These are phyloP conservation scores for Ogataea methanolica DNA, from an alignment of 805 yeast species.

Conservation along the genomic window DNA sequence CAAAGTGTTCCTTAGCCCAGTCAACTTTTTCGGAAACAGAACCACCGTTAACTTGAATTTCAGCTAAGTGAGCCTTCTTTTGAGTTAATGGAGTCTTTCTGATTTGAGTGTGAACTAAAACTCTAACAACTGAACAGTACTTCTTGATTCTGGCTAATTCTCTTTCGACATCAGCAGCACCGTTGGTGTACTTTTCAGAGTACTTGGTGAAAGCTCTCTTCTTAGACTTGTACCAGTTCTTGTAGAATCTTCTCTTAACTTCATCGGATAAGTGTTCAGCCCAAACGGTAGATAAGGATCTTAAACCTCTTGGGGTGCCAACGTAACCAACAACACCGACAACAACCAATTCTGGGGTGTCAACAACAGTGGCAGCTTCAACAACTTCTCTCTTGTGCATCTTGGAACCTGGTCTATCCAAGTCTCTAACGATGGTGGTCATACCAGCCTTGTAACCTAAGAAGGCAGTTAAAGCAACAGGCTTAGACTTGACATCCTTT, in stretches of 20 bases:
- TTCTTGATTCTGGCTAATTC: conserved; percentile 98
- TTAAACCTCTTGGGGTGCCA: conserved; percentile 99
- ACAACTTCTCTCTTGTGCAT: conserved; percentile 99
- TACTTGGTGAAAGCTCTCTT: conserved; percentile 99
- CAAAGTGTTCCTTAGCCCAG: conserved; percentile 99
- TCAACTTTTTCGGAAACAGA: conserved; percentile 94
- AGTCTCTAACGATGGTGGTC: conserved; percentile 99
- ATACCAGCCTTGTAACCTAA: conserved; percentile 99
- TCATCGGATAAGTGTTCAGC: conserved; percentile 99
- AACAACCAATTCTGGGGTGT: conserved; percentile 98
- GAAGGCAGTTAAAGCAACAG: conserved; percentile 98
- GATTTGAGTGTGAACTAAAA: conserved; percentile 98
- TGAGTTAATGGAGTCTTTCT: conserved; percentile 98
- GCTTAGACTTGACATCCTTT: conserved; percentile 95
- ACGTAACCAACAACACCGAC: conserved; percentile 99
- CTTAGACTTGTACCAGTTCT: conserved; percentile 99
- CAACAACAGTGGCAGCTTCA: conserved; percentile 98
- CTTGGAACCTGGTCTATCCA: conserved; percentile 99
- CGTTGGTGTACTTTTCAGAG: conserved; percentile 96
- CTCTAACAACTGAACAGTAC: conserved; percentile 98
- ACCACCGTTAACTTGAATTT: conserved; percentile 99
- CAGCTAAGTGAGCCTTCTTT: conserved; percentile 99
- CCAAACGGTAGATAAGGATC: conserved; percentile 99
- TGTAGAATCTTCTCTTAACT: conserved; percentile 99
- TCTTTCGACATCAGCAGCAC: conserved; percentile 82